These are phyloP conservation scores for Trichoderma polysporum DNA, from an alignment of 2,329 filamentous ascomycete genomes.

Conservation along the genomic window DNA sequence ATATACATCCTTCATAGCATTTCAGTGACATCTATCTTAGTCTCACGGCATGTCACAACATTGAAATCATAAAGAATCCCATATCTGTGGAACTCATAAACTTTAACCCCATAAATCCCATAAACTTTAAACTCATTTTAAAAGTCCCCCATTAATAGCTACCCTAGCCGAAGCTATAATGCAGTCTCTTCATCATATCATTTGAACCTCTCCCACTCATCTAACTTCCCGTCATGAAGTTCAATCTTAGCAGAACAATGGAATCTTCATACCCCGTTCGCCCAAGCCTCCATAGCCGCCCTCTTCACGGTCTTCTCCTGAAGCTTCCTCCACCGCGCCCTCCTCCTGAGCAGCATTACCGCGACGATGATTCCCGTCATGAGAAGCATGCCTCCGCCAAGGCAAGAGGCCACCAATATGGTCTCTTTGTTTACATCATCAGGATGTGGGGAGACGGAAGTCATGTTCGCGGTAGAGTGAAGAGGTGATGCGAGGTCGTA, in stretches of 20 bases:
- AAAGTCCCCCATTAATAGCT: neutral
- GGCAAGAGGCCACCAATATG: neutral
- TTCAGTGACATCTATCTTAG: neutral
- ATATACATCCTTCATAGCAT: neutral
- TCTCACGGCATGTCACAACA: no score
- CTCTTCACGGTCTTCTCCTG: neutral
- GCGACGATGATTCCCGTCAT: neutral
- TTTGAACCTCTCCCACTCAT: neutral
- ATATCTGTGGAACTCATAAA: neutral
- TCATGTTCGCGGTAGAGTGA: neutral
- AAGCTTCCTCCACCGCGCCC: neutral
- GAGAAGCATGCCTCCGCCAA: slow-evolving; percentile 3
- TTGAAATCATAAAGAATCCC: no score
- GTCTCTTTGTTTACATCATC: neutral
- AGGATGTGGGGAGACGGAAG: neutral
- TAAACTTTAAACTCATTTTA: neutral
- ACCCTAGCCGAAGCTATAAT: neutral
- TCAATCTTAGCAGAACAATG: neutral
- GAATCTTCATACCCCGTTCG: neutral
- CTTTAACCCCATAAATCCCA: no score
- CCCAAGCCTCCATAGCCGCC: slow-evolving; percentile 5
- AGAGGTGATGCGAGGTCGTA: neutral
- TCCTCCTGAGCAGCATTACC: neutral
- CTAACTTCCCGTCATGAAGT: neutral
- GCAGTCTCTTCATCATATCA: neutral